phyloP scores from a whole-genome alignment of 768 basidiomycete species.

The Russula vinacea region DNA sequence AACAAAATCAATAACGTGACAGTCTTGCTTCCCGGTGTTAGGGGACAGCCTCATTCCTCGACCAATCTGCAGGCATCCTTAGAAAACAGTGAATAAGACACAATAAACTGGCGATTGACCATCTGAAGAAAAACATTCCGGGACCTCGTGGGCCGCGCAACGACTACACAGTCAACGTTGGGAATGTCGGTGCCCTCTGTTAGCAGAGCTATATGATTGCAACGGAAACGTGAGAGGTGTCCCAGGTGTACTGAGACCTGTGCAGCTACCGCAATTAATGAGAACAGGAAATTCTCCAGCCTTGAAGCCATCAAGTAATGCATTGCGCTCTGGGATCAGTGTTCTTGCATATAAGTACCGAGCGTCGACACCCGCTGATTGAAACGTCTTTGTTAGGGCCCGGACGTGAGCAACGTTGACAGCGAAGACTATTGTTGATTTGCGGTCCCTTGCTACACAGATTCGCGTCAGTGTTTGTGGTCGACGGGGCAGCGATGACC shows the following conservation, averaged over 20 bases:
- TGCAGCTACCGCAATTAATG: constrained; percentile 73
- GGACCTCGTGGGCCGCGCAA: constrained; percentile 87
- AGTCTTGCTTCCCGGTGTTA: constrained; percentile 74
- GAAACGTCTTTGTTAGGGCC: constrained; percentile 69
- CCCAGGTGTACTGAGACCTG: neutral
- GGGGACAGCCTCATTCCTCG: constrained; percentile 88
- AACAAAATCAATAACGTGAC: constrained; percentile 88
- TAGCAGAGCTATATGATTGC: constrained; percentile 57
- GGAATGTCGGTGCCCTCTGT: constrained; percentile 96
- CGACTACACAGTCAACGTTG: constrained; percentile 85
- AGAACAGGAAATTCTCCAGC: constrained; percentile 77
- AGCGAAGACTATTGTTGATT: constrained; percentile 91
- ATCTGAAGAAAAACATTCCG: constrained; percentile 90
- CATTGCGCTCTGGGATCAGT: constrained; percentile 56
- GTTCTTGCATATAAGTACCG: constrained; percentile 74
- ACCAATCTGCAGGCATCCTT: constrained; percentile 63
- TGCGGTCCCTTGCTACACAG: constrained; percentile 49
- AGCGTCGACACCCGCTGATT: constrained; percentile 76
- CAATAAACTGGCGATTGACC: constrained; percentile 45
- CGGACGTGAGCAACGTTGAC: constrained; percentile 80
- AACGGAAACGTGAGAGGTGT: constrained; percentile 1
- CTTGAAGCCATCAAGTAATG: constrained; percentile 64
- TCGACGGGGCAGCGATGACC: neutral
- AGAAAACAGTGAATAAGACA: neutral
- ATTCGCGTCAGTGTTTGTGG: constrained; percentile 17